phyloP scores from a whole-genome alignment of 2,329 filamentous ascomycete species.

The Fusarium tjaetaba region DNA sequence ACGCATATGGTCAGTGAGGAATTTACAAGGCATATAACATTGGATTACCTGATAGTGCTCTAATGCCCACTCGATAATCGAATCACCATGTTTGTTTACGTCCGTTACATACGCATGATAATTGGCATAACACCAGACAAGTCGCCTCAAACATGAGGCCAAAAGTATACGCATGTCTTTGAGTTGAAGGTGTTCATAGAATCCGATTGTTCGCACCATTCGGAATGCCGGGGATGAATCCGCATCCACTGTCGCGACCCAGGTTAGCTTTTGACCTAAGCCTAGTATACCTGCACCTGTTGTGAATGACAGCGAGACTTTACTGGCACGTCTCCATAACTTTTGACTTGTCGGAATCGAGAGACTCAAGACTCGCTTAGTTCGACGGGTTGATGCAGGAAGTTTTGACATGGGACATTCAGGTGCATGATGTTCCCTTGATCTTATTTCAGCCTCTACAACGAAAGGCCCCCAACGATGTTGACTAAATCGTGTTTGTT shows the following conservation, averaged over 20 bases:
- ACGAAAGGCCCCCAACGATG: rapidly evolving
- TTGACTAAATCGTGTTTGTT: not conserved
- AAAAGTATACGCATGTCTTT: rapidly evolving
- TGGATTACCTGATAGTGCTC: too few relatives aligned
- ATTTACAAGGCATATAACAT: too few relatives aligned
- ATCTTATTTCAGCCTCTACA: rapidly evolving
- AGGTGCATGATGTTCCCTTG: rapidly evolving
- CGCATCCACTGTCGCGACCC: not conserved
- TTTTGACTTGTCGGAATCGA: rapidly evolving
- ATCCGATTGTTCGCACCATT: not conserved
- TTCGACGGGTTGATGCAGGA: rapidly evolving
- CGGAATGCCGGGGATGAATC: rapidly evolving
- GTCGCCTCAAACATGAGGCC: not conserved
- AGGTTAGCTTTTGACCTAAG: rapidly evolving
- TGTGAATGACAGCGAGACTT: rapidly evolving
- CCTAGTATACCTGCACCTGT: not conserved
- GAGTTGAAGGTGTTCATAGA: not conserved
- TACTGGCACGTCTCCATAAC: rapidly evolving
- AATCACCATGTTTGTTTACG: rapidly evolving
- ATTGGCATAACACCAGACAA: not conserved
- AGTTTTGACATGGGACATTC: not conserved
- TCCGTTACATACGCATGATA: rapidly evolving
- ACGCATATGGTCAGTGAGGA: too few relatives aligned
- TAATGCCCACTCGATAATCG: too few relatives aligned
- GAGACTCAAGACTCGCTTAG: rapidly evolving